Base-by-base conservation (phyloP, 169 alveolate species). In the Cryptosporidium muris region DNA sequence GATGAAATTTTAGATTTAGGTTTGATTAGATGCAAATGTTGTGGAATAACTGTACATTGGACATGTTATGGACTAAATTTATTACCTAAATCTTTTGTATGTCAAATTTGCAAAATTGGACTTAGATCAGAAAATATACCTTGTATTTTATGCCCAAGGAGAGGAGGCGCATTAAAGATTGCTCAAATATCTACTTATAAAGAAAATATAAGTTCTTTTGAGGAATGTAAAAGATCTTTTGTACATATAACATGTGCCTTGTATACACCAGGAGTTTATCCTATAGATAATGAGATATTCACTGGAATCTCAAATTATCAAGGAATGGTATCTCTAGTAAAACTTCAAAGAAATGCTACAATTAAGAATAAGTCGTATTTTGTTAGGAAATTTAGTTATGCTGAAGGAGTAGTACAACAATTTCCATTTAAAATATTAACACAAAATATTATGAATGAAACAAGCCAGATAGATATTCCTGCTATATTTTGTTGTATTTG, bases 271-370 rank as follows among this genome's bases (percentile, higher is more conserved):
- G 82, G 82, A 40, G 45, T 68, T 7, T 68, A 68, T 40, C 14
- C 36, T 5, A 52, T 68, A 9, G 7, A 54, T 54, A n/a, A 25
- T 25, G 82, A 66, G 9, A 54, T 54, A 25, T 65, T 45, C 5
- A 54, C 52, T 36, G 82, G 82, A 25, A 56, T 49, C n/a, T 14
- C 54, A 11, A 68, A 68, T 38, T 68, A 68, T 63, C 36, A 54
- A 16, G 82, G 82, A 54, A 68, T 68, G 82, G 42, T 66, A 3
- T 68, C 82, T 40, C 47, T 68, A 52, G 82, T 68, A 3, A 52
- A 54, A 40, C 54, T 68, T 2, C 65, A 68, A 54, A 52, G 12
- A n/a, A 56, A 8, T 4, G 9, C 42, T n/a, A 6, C 12, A 2
- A 16, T 37, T 34, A 68, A 68, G 25, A 45, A 40, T 42, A 68